phyloP scores from a whole-genome alignment of 2,329 filamentous ascomycete genomes.

The Sporothrix variecibatus region DNA sequence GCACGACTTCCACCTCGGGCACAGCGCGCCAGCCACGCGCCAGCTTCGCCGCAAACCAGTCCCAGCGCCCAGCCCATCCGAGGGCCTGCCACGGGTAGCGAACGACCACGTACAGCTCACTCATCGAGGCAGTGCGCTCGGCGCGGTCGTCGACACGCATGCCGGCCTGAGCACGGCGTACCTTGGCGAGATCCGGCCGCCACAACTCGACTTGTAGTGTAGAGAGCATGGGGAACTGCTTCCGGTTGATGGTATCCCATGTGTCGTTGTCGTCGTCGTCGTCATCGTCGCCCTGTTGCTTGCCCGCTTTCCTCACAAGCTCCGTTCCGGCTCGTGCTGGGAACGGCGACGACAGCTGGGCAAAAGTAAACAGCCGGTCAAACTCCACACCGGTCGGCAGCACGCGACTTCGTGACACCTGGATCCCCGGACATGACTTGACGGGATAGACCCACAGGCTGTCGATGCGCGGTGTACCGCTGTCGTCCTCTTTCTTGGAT shows the following conservation, averaged over 20 bases:
- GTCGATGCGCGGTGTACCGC: conserved; percentile 43
- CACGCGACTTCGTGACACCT: conserved; percentile 66
- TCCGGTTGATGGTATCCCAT: conserved; percentile 73
- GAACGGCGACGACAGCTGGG: conserved; percentile 60
- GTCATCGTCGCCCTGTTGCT: conserved; percentile 39
- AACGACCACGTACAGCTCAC: conserved; percentile 63
- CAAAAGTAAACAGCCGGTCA: conserved; percentile 83
- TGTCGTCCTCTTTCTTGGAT: background rate
- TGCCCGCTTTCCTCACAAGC: conserved; percentile 35
- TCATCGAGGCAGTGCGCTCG: conserved; percentile 46
- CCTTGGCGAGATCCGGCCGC: conserved; percentile 64
- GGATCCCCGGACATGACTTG: conserved; percentile 78
- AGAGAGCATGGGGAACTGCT: conserved; percentile 69
- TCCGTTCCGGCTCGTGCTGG: conserved; percentile 41
- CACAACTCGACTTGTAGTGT: conserved; percentile 68
- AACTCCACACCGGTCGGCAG: conserved; percentile 71
- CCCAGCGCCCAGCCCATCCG: conserved; percentile 51
- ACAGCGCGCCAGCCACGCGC: conserved; percentile 50
- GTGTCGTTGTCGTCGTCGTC: conserved; percentile 44
- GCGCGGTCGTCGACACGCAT: conserved; percentile 29
- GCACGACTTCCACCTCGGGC: conserved; percentile 64
- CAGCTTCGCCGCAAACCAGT: conserved; percentile 53
- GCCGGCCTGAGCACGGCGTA: conserved; percentile 44
- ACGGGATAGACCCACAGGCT: conserved; percentile 80
- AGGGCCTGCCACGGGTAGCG: conserved; percentile 63